Conservation (phyloP, 2,329 filamentous ascomycete species). For the Byssoonygena ceratinophila region DNA sequence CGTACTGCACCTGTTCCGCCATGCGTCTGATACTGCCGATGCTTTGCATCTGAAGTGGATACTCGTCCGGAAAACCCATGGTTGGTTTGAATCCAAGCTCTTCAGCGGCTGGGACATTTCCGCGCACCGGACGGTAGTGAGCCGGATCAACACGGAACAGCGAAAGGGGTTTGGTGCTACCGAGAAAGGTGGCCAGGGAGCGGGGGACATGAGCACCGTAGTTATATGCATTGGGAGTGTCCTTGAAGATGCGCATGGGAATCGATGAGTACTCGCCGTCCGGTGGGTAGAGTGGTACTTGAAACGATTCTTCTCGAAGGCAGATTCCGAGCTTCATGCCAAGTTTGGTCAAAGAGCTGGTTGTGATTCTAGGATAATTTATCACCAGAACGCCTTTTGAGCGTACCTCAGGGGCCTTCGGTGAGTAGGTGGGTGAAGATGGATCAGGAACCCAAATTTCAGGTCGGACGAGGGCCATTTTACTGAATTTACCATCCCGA, state of each 20-base stretch:
- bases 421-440: slow-evolving; percentile 33
- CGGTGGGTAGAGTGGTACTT: slow-evolving; percentile 45
- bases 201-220: slow-evolving; percentile 35
- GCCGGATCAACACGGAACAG: slow-evolving; percentile 44
- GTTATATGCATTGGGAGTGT: slow-evolving; percentile 37
- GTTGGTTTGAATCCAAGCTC: slow-evolving; percentile 44
- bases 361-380: slow-evolving; percentile 31
- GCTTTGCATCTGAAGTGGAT: slow-evolving; percentile 48
- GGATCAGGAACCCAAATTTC: slow-evolving; percentile 52
- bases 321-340: slow-evolving; percentile 25
- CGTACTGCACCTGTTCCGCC: slow-evolving; percentile 32
- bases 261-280: slow-evolving; percentile 38
- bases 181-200: slow-evolving; percentile 42
- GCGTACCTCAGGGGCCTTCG: slow-evolving; percentile 38
- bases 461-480: slow-evolving; percentile 57
- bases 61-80: slow-evolving; percentile 50
- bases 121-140: slow-evolving; percentile 41
- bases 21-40: slow-evolving; percentile 46
- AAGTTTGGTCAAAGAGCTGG: slow-evolving; percentile 19
- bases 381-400: slow-evolving; percentile 46
- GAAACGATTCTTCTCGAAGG: slow-evolving; percentile 37
- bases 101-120: slow-evolving; percentile 44
- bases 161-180: slow-evolving; percentile 39
- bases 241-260: slow-evolving; percentile 47
- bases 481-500: slow-evolving; percentile 42